These are phyloP conservation scores for Eutrema salsugineum DNA, from an alignment of 441 rosid species.

Conservation along the genomic window DNA sequence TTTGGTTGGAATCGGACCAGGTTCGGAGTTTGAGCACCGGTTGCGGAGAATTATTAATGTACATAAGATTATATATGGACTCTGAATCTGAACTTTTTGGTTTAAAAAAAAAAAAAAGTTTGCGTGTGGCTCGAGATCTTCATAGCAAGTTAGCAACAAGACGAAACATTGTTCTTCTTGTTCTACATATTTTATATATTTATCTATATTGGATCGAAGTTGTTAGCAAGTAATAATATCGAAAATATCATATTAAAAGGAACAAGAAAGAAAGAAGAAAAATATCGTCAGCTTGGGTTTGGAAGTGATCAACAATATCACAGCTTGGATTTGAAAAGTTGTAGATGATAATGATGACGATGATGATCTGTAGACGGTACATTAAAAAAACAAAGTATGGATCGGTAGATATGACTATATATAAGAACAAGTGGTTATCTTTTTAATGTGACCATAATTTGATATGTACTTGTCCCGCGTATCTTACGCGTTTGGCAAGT, in stretches of 20 bases:
- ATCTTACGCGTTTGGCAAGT: slow-evolving; percentile 24
- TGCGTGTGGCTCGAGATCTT: neutral
- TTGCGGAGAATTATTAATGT: no score
- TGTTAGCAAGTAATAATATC: neutral
- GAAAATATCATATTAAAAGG: neutral
- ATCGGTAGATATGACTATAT: neutral
- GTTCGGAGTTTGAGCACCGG: no score
- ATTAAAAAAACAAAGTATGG: neutral
- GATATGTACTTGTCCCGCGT: slow-evolving; percentile 19
- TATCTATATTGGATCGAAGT: no score
- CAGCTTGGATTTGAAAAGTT: slow-evolving; percentile 9
- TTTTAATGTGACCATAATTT: neutral
- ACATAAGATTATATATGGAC: no score
- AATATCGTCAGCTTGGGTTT: neutral
- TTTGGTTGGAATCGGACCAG: no score
- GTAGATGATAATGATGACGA: slow-evolving; percentile 6
- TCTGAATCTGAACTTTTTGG: no score
- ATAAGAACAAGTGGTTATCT: slow-evolving; percentile 16
- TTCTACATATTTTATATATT: neutral
- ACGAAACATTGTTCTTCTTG: neutral
- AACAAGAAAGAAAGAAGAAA: neutral
- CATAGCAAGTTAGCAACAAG: neutral
- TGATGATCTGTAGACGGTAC: slow-evolving; percentile 24
- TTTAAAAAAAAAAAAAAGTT: neutral
- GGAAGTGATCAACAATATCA: neutral